These are phyloP conservation scores for Sanghuangporus baumii DNA, from an alignment of 1,284 basidiomycete genomes.

Conservation along the genomic window DNA sequence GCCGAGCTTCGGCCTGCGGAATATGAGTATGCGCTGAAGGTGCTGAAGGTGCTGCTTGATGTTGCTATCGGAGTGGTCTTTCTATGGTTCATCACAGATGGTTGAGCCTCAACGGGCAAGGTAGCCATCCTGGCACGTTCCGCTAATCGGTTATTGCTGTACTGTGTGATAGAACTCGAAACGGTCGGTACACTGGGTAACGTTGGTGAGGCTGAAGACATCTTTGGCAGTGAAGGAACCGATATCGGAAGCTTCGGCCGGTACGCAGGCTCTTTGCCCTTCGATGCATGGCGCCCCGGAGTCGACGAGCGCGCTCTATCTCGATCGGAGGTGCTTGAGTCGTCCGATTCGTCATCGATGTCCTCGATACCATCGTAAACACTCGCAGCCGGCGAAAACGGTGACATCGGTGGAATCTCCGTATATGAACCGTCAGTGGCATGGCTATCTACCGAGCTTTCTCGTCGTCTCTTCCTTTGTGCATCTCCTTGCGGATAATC, in stretches of 20 bases:
- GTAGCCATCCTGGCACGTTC: conserved; percentile 3
- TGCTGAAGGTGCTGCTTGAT: neutral
- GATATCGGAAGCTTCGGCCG: neutral
- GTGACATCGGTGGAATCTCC: conserved; percentile 3
- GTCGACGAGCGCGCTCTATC: neutral
- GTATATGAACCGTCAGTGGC: neutral
- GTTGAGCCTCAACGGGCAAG: neutral
- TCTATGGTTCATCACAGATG: neutral
- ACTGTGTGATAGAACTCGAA: conserved; percentile 1
- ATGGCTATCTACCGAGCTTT: neutral
- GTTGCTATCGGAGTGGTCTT: neutral
- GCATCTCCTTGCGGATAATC: neutral
- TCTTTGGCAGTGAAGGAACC: neutral
- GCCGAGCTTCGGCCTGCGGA: neutral
- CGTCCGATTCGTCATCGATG: neutral
- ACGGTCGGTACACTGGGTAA: neutral
- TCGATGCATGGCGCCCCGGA: neutral
- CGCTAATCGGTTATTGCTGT: conserved; percentile 6
- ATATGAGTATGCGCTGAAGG: neutral
- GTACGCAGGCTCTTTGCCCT: neutral
- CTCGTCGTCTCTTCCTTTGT: neutral
- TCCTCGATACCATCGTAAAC: neutral
- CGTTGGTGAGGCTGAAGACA: neutral
- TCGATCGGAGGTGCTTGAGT: neutral
- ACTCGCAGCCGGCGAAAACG: neutral